Base-by-base conservation (phyloP, 495 filamentous ascomycete genomes). In the Xylaria longipes region DNA sequence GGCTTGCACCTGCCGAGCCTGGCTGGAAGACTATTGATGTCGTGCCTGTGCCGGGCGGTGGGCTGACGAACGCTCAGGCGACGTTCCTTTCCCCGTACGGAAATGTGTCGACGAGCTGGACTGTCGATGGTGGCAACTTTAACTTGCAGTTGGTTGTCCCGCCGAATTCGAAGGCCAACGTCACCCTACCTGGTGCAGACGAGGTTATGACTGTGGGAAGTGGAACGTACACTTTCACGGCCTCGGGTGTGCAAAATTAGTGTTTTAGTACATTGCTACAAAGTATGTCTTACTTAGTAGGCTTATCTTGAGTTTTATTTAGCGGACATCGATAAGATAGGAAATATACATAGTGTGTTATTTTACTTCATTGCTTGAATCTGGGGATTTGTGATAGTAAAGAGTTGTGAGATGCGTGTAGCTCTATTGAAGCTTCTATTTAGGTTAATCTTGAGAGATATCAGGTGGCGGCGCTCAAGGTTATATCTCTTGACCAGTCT, bases 1-100 rank as follows among this genome's bases (percentile, higher is more conserved):
- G 81, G 0, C 48, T 83, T 1, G 72, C 74, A n/a, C 72, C 76
- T 5, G 72, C 74, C 2, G 74, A 77, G 25, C 78, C 79, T 0
- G 81, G 81, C 46, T 83, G 81, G 81, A 80, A 77, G 73, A 78
- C 65, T 20, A 65, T 80, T 50, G 70, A 50, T 15, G 73, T 83
- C 0, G 69, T 39, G 11, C 73, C 76, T 15, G 54, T 75, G 1
- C 82, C 81, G 1, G 80, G 80, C 1, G 80, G 78, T 0, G 68
- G 74, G 27, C 15, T 83, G 7, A 78, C 72, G 0, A 73, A 54
- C 22, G 81, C 82, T 3, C 76, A 80, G 50, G 50, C 76, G 25
- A 68, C 72, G 41, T 79, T 71, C 75, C 7, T 80, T 25, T 81
- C 75, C 20, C 75, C 74, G 4, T 78, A 79, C 37, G 81, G 80